Conservation (phyloP, 306 rosid genomes). For the Boehmeria nivea region DNA sequence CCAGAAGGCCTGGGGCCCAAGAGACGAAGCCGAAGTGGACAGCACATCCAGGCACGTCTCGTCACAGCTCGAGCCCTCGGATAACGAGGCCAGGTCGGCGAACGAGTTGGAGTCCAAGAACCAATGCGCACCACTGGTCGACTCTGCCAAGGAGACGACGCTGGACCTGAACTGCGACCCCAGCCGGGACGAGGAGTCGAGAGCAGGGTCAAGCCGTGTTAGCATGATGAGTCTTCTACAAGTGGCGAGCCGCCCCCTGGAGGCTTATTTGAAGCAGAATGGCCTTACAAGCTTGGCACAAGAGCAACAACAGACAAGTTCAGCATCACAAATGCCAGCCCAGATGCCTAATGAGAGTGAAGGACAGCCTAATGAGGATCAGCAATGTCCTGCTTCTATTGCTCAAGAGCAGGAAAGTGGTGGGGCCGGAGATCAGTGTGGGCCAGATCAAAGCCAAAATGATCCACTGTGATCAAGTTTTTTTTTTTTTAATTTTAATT, state of each 20-base stretch:
- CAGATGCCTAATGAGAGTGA: conserved; percentile 59
- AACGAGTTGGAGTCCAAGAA: conserved; percentile 56
- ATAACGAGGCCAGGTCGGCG: conserved; percentile 52
- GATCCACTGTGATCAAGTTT: conserved; percentile 38
- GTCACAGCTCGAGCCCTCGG: conserved; percentile 50
- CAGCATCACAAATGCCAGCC: conserved; percentile 47
- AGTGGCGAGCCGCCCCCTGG: conserved; percentile 79
- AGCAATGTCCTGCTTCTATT: conserved; percentile 38
- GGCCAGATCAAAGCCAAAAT: conserved; percentile 49
- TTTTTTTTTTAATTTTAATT: background rate
- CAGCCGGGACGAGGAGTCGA: conserved; percentile 50
- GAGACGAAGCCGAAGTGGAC: conserved; percentile 78
- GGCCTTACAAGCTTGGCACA: conserved; percentile 77
- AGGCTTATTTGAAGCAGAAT: conserved; percentile 73
- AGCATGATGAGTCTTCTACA: conserved; percentile 84
- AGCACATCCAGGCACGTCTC: conserved; percentile 58
- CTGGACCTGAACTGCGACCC: conserved; percentile 85
- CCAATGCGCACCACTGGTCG: conserved; percentile 71
- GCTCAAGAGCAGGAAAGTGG: conserved; percentile 57
- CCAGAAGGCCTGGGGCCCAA: conserved; percentile 50
- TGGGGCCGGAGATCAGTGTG: conserved; percentile 49
- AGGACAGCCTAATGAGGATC: conserved; percentile 46
- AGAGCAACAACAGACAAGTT: conserved; percentile 65
- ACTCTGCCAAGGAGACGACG: conserved; percentile 56
- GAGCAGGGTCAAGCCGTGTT: conserved; percentile 36